Evolutionary conservation across 176 grass and related monocot genomes (phyloP).

Genomic region (Musa itinerans): DNA sequence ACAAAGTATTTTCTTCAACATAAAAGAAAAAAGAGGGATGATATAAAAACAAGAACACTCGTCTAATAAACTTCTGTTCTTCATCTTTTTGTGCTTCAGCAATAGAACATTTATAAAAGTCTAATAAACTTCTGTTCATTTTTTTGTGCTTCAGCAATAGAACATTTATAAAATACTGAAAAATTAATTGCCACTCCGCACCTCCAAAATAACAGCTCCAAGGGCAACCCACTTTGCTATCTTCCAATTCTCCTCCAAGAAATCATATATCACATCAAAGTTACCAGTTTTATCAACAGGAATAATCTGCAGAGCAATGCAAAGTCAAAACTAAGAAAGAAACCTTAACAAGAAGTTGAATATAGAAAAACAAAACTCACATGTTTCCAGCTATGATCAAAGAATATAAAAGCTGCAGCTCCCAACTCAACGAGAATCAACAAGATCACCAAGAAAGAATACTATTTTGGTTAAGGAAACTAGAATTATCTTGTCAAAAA

Average conservation of each 20-base stretch:
- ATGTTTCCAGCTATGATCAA: conserved; percentile 96
- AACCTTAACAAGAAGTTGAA: conserved; percentile 6
- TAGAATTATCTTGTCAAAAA: neutral
- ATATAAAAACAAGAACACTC: no score
- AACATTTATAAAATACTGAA: neutral
- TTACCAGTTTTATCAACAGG: conserved; percentile 78
- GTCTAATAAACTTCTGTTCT: no score
- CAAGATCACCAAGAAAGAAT: conserved; percentile 67
- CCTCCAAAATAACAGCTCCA: conserved; percentile 75
- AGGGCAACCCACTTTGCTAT: conserved; percentile 90
- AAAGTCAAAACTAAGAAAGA: conserved; percentile 19
- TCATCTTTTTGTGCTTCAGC: neutral
- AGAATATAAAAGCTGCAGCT: conserved; percentile 94
- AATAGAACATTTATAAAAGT: neutral
- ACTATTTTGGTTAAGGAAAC: conserved; percentile 72
- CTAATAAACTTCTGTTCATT: no score
- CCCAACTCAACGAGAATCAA: conserved; percentile 74
- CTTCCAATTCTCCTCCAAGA: conserved; percentile 80
- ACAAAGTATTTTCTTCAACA: no score
- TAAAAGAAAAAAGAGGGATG: no score
- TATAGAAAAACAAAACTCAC: conserved; percentile 31
- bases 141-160: neutral
- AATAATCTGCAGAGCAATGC: conserved; percentile 51
- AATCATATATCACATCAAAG: conserved; percentile 74
- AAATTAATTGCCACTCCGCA: neutral